Evolutionary conservation across 1,139 yeast genomes (phyloP).

Genomic region (Debaryomyces coudertii): DNA sequence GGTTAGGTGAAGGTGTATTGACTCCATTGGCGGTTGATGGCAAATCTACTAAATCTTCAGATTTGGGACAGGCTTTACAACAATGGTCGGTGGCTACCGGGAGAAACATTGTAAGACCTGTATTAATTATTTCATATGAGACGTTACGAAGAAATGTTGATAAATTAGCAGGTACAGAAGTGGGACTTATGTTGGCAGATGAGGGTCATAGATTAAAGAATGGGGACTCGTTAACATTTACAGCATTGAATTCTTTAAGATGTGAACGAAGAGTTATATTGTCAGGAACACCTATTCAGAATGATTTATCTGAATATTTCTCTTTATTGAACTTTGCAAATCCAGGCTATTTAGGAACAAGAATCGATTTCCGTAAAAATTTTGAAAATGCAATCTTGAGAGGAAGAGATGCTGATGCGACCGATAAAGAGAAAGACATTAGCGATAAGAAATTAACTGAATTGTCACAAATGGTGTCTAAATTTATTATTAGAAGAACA

Average conservation of each 20-base stretch:
- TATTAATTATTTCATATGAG: conserved; percentile 92
- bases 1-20: conserved; percentile 91
- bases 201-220: conserved; percentile 96
- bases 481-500: conserved; percentile 91
- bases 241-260: conserved; percentile 78
- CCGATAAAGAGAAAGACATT: conserved; percentile 70
- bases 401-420: conserved; percentile 90
- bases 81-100: conserved; percentile 93
- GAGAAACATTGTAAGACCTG: conserved; percentile 89
- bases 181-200: conserved; percentile 89
- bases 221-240: conserved; percentile 91
- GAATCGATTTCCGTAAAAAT: conserved; percentile 80
- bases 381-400: conserved; percentile 78
- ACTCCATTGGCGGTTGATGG: conserved; percentile 95
- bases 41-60: conserved; percentile 67
- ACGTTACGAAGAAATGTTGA: conserved; percentile 87
- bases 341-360: conserved; percentile 88
- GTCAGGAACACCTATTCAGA: conserved; percentile 97
- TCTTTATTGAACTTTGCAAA: conserved; percentile 90
- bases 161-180: conserved; percentile 73
- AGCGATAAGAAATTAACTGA: conserved; percentile 78
- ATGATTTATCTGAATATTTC: conserved; percentile 92
- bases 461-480: conserved; percentile 76
- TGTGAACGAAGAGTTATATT: conserved; percentile 89
- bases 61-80: conserved; percentile 68